Base-by-base conservation (phyloP, 2,329 filamentous ascomycete species). In the Bipolaris cookei region DNA sequence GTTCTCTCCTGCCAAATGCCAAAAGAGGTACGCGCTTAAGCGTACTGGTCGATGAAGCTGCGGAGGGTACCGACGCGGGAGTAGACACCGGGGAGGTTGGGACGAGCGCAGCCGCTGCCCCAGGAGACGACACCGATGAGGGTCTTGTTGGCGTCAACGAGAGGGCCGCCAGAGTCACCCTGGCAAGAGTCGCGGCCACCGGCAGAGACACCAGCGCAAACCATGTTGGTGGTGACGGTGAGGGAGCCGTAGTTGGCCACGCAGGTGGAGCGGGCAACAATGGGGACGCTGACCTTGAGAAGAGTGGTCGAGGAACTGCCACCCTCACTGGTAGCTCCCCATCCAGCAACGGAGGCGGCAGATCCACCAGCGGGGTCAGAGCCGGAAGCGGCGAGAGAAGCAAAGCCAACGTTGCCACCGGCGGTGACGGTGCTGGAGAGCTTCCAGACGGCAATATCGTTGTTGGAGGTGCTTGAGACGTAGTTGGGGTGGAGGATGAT, bases 141-240 rank as follows among this genome's bases (percentile, higher is more conserved):
- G 1, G 23, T 30, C 50, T 49, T 58, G 46, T 48, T 35, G 4
- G 54, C 28, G 58, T 67, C 49, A 51, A 70, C 51, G 14, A 72
- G 61, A 21, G 70, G 68, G 34, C 70, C 70, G 49, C 70, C 70
- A 49, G 54, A 61, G 65, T 72, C 70, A 57, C 70, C 70, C 66
- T 72, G 70, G 70, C 70, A 72, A 34, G 70, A 72, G 64, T 72
- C 70, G 62, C 66, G 68, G 51, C 70, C 70, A 52, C 70, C 70
- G 13, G 51, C 37, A 6, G 63, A 3, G n/a, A 59, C 3, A 35
- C 67, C 70, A 30, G 70, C 70, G 45, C 70, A 72, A 57, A 67
- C 58, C 70, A 72, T 72, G 61, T 58, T 56, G 63, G 50, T 51
- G 41, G 67, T 70, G 58, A 72, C 53, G 35, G 46, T 14, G 28